Conservation (phyloP, 306 rosid species). For the Glycine latifolia region DNA sequence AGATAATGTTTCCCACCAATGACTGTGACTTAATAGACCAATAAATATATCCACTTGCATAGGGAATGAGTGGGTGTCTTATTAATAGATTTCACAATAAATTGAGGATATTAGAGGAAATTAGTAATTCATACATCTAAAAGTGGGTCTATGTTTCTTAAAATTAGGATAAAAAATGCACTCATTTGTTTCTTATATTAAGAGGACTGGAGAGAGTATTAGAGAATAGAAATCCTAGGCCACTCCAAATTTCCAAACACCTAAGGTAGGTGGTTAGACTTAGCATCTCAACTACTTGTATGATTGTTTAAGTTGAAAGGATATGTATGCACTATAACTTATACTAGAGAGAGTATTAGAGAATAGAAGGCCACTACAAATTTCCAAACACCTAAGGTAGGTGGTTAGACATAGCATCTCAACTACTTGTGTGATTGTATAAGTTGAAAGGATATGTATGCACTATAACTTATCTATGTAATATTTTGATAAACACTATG, state of each 20-base stretch:
- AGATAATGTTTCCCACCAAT: not conserved
- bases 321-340: conserved; percentile 1
- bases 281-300: conserved; percentile 11
- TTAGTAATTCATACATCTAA: not conserved
- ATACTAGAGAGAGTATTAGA: not conserved
- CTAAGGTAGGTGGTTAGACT: not conserved
- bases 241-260: not conserved
- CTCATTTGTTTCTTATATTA: not conserved
- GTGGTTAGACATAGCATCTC: not conserved
- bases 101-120: not conserved
- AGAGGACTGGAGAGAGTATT: not conserved
- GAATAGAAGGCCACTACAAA: no score
- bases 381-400: no score
- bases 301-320: not conserved
- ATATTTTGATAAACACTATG: conserved; percentile 12
- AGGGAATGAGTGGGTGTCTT: not conserved
- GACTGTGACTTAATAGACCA: not conserved
- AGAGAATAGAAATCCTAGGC: not conserved
- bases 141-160: not conserved
- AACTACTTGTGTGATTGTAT: conserved; percentile 22
- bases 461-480: conserved; percentile 6
- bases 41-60: not conserved
- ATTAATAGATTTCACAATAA: not conserved
- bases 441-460: not conserved
- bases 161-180: not conserved